Conservation (phyloP, 768 basidiomycete genomes). For the Boletus eberwhitei region DNA sequence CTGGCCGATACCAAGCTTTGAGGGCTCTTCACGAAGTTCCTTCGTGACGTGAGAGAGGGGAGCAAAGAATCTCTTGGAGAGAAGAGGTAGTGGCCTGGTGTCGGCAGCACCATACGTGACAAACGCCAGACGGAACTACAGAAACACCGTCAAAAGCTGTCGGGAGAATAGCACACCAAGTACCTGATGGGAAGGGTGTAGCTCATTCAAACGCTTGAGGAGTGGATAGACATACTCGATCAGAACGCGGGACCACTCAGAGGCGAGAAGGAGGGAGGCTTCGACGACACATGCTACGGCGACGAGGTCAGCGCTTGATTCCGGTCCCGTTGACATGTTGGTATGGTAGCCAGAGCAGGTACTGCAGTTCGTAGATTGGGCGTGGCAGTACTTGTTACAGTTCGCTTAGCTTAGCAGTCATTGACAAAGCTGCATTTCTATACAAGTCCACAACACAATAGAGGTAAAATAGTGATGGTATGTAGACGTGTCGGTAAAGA, state of each 20-base stretch:
- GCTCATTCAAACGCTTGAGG: slow-evolving; percentile 49
- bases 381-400: background rate
- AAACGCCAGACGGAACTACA: slow-evolving; percentile 46
- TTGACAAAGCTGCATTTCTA: slow-evolving; percentile 3
- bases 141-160: background rate
- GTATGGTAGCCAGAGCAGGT: background rate
- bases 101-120: slow-evolving; percentile 64
- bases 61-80: slow-evolving; percentile 56
- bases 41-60: slow-evolving; percentile 39
- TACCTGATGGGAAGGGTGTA: slow-evolving; percentile 39
- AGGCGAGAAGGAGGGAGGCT: slow-evolving; percentile 50
- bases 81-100: slow-evolving; percentile 50
- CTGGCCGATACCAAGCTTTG: slow-evolving; percentile 54
- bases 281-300: slow-evolving; percentile 62
- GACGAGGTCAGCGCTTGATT: slow-evolving; percentile 28
- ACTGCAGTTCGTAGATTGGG: background rate
- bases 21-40: slow-evolving; percentile 45
- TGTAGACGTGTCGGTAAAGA: slow-evolving; percentile 7
- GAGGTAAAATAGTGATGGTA: slow-evolving; percentile 13
- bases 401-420: background rate
- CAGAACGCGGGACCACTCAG: slow-evolving; percentile 50
- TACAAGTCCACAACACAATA: slow-evolving; percentile 8
- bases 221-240: slow-evolving; percentile 48
- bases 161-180: background rate
- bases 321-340: slow-evolving; percentile 21